These are phyloP conservation scores for Pichia sp. DNA, from an alignment of 1,139 yeast species.

Conservation along the genomic window DNA sequence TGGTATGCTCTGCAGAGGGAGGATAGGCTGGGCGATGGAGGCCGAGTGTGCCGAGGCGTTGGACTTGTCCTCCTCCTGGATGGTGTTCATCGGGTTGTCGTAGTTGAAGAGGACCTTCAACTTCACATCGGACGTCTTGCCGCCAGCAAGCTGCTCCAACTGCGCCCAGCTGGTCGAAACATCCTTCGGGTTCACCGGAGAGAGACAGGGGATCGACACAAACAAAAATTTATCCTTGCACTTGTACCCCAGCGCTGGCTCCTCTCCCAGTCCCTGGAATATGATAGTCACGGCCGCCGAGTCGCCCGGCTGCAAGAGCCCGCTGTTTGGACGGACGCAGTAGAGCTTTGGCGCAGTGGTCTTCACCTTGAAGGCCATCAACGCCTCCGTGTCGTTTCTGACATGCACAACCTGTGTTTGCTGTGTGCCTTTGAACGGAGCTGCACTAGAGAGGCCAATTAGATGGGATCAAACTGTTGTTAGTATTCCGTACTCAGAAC, in stretches of 20 bases:
- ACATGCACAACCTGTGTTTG: conserved; percentile 67
- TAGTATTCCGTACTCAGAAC: background rate
- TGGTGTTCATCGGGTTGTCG: conserved; percentile 27
- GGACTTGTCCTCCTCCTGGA: conserved; percentile 25
- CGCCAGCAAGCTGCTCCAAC: conserved; percentile 60
- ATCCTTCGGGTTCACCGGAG: conserved; percentile 47
- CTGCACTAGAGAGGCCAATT: conserved; percentile 27
- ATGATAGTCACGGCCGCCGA: conserved; percentile 72
- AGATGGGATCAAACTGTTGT: too few relatives aligned
- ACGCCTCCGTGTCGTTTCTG: conserved; percentile 50
- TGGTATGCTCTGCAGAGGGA: background rate
- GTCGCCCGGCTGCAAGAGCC: conserved; percentile 71
- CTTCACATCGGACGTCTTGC: conserved; percentile 65
- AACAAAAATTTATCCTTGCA: conserved; percentile 91
- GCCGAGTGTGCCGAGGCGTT: background rate
- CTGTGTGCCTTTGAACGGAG: conserved; percentile 64
- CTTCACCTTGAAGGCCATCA: conserved; percentile 88
- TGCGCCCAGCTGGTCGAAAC: conserved; percentile 72
- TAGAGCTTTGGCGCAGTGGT: conserved; percentile 95
- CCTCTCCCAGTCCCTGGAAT: conserved; percentile 76
- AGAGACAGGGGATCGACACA: conserved; percentile 74
- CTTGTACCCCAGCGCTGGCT: conserved; percentile 66
- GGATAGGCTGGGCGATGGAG: background rate
- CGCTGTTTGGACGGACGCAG: conserved; percentile 94
- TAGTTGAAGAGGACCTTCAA: conserved; percentile 66